phyloP scores from a whole-genome alignment of 2,329 filamentous ascomycete species.

The Fusarium pseudoanthophilum region DNA sequence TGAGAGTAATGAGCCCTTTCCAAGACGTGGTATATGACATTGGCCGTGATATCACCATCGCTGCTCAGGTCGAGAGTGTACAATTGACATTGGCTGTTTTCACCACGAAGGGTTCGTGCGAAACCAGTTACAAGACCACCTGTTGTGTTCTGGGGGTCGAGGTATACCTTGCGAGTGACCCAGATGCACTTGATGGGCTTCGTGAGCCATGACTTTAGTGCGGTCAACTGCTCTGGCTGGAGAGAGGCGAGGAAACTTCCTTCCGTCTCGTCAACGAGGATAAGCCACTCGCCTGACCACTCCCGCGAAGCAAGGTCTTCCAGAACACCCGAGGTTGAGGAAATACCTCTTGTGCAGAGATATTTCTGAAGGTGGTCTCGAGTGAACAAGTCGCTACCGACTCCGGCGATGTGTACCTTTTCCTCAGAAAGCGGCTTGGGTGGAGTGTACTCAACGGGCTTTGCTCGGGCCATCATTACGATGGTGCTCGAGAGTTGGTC shows the following conservation, averaged over 20 bases:
- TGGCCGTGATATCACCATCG: constrained; percentile 14
- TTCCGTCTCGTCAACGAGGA: constrained; percentile 33
- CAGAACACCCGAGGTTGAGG: constrained; percentile 17
- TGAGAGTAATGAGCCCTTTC: constrained; percentile 37
- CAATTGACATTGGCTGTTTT: constrained; percentile 37
- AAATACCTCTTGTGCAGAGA: constrained; percentile 16
- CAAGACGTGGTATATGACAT: constrained; percentile 31
- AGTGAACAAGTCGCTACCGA: not conserved
- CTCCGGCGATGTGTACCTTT: constrained; percentile 26
- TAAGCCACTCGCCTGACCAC: constrained; percentile 36
- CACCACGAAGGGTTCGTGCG: constrained; percentile 33
- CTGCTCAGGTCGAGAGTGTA: constrained; percentile 38
- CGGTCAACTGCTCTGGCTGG: constrained; percentile 13
- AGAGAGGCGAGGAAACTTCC: constrained; percentile 38
- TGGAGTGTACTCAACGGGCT: constrained; percentile 8
- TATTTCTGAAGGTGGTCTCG: constrained; percentile 4
- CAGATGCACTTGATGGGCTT: constrained; percentile 39
- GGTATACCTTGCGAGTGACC: constrained; percentile 38
- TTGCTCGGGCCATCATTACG: constrained; percentile 38
- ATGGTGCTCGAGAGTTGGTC: constrained; percentile 38
- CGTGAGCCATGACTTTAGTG: constrained; percentile 29
- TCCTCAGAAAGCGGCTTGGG: constrained; percentile 18
- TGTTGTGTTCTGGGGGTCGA: constrained; percentile 35
- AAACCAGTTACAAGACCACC: constrained; percentile 40
- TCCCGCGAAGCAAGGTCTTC: constrained; percentile 25